A percentile compares a stretch with the other conserved stretches of the same genome.
phyloP scores from a whole-genome alignment of 148 eudicot species.

The Rhododendron ferrugineum region DNA sequence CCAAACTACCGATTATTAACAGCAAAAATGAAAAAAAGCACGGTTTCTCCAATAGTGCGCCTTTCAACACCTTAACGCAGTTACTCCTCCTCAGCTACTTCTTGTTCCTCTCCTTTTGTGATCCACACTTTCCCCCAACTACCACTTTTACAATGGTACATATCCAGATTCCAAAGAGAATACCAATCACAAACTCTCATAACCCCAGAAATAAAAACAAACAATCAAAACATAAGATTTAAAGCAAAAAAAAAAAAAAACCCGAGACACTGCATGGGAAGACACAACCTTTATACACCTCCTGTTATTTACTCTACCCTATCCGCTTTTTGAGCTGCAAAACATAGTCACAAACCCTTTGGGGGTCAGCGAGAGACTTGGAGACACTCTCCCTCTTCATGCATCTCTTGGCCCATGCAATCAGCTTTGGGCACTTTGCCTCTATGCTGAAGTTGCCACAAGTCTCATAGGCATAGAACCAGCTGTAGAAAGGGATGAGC shows the following conservation, averaged over 20 bases:
- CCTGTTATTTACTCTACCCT: background rate
- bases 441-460: slow-evolving; percentile 27
- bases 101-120: slow-evolving; percentile 30
- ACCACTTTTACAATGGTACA: background rate
- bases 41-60: slow-evolving; percentile 14
- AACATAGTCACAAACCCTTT: background rate
- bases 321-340: background rate
- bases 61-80: slow-evolving; percentile 25
- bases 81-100: slow-evolving; percentile 19
- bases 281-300: background rate
- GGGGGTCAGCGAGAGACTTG: background rate
- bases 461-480: slow-evolving; percentile 20
- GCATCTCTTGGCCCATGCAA: slow-evolving; percentile 40
- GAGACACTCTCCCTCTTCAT: slow-evolving; percentile 42
- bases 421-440: slow-evolving; percentile 33
- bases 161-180: background rate
- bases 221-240: background rate
- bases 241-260: background rate
- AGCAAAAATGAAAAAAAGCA: no score
- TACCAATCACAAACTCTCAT: background rate
- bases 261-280: background rate
- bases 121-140: background rate
- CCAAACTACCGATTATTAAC: background rate
- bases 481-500: slow-evolving; percentile 29
- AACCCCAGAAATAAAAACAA: background rate